Percentiles rank a stretch among this genome's conserved stretches.
These are phyloP conservation scores for Gossypium stocksii DNA, from an alignment of 345 rosid genomes.

Conservation along the genomic window DNA sequence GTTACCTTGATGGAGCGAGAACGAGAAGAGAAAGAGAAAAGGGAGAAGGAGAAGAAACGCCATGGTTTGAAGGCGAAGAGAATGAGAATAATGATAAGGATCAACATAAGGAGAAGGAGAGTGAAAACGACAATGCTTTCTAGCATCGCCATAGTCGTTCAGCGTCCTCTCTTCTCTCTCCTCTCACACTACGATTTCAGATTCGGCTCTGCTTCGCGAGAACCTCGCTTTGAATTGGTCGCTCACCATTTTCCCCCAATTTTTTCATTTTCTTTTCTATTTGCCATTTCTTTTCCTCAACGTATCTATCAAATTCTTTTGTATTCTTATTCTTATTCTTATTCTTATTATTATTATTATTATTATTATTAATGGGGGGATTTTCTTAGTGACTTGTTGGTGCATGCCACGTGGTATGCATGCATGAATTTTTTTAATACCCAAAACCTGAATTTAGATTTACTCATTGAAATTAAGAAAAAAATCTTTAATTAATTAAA, in stretches of 20 bases:
- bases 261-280: not conserved
- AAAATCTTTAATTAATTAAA: no score
- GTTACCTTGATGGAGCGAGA: conserved; percentile 56
- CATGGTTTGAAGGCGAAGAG: conserved; percentile 83
- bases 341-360: not conserved
- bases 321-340: not conserved
- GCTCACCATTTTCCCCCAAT: conserved; percentile 20
- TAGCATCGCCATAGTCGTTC: conserved; percentile 53
- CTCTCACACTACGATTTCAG: conserved; percentile 33
- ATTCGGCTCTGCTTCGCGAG: conserved; percentile 43
- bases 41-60: conserved; percentile 51
- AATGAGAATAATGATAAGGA: conserved; percentile 60
- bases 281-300: not conserved
- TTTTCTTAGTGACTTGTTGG: not conserved
- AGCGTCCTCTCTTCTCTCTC: conserved; percentile 28
- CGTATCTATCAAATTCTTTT: not conserved
- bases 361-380: not conserved
- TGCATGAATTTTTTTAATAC: no score
- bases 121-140: conserved; percentile 41
- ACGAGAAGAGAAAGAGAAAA: conserved; percentile 38
- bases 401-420: not conserved
- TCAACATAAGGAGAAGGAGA: conserved; percentile 50
- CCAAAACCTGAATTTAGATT: no score
- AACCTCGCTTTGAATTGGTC: conserved; percentile 86
- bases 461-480: no score